These are phyloP conservation scores for Talaromyces sp. DNA, from an alignment of 2,329 filamentous ascomycete species.

Conservation along the genomic window DNA sequence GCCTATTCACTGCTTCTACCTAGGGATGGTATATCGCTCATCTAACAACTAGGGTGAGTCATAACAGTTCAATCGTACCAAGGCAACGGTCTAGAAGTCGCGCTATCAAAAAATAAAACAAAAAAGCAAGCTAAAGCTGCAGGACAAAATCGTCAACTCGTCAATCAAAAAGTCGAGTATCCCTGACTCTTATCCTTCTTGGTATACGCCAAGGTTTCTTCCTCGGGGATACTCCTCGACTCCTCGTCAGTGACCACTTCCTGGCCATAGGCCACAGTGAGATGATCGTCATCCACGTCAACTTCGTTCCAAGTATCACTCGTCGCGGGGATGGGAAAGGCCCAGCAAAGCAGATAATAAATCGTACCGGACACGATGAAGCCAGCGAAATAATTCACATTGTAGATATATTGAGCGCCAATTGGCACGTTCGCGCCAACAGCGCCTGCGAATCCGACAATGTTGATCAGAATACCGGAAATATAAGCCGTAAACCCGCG, in stretches of 20 bases:
- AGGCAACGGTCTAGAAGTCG: background rate
- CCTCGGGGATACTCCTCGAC: slow-evolving; percentile 11
- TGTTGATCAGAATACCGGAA: slow-evolving; percentile 79
- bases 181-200: slow-evolving; percentile 19
- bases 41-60: background rate
- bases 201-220: slow-evolving; percentile 14
- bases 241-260: slow-evolving; percentile 30
- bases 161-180: slow-evolving; percentile 16
- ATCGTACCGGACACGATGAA: slow-evolving; percentile 65
- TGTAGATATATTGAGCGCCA: slow-evolving; percentile 82
- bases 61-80: background rate
- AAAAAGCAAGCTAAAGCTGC: no score
- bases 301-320: slow-evolving; percentile 77
- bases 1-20: background rate
- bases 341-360: slow-evolving; percentile 68
- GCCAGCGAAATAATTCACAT: slow-evolving; percentile 84
- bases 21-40: background rate
- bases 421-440: slow-evolving; percentile 69
- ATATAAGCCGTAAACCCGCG: slow-evolving; percentile 81
- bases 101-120: no score
- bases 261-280: slow-evolving; percentile 33
- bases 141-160: background rate
- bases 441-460: slow-evolving; percentile 84
- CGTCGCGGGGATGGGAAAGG: slow-evolving; percentile 70
- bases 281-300: slow-evolving; percentile 37